Percentiles rank a stretch among this genome's conserved stretches.
Evolutionary conservation across 148 eudicot genomes (phyloP).

Genomic region (Hydrangea macrophylla): DNA sequence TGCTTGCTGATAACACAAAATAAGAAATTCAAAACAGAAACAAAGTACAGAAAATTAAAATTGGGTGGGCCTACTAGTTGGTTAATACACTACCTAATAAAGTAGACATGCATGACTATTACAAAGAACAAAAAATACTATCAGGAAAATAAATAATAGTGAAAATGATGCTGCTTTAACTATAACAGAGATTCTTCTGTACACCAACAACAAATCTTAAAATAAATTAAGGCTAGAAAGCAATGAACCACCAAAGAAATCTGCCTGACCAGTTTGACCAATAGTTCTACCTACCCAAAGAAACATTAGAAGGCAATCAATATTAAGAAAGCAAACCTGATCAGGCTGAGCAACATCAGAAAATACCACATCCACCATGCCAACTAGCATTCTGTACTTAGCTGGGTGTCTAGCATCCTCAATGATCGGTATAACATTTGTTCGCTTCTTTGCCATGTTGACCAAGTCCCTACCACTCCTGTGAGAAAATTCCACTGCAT

Average conservation of each 20-base stretch:
- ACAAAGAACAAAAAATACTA: neutral
- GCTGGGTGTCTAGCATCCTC: constrained; percentile 99
- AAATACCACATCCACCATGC: constrained; percentile 95
- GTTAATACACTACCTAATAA: neutral
- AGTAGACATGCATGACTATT: neutral
- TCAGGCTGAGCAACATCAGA: constrained; percentile 99
- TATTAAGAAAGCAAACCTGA: constrained; percentile 51
- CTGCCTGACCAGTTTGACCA: neutral
- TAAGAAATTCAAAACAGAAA: neutral
- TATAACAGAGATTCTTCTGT: neutral
- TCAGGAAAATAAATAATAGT: neutral
- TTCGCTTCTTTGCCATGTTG: constrained; percentile 96
- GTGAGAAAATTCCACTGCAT: constrained; percentile 92
- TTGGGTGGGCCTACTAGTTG: neutral
- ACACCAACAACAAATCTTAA: neutral
- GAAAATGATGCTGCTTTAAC: neutral
- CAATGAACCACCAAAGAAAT: neutral
- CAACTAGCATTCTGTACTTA: constrained; percentile 89
- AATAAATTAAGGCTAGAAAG: neutral
- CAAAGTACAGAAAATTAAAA: neutral
- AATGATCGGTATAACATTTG: constrained; percentile 91
- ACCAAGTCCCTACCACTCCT: constrained; percentile 98
- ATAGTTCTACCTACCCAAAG: neutral
- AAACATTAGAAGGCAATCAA: neutral
- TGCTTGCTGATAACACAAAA: constrained; percentile 25